Base-by-base conservation (phyloP, 2,329 filamentous ascomycete genomes). In the Tolypocladium amazonense region DNA sequence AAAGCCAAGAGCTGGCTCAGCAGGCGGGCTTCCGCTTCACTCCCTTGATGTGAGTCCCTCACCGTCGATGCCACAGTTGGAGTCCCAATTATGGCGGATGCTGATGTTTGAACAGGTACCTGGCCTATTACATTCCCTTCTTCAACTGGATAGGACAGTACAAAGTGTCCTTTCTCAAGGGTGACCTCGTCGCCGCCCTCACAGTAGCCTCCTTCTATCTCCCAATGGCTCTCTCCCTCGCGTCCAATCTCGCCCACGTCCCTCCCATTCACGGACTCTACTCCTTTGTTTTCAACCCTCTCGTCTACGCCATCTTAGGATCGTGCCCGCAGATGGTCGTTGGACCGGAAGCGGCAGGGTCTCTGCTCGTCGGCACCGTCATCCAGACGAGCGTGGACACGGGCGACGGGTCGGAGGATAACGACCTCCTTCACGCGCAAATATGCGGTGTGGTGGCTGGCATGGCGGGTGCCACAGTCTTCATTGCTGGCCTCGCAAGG, bases 171-270 rank as follows among this genome's bases (percentile, higher is more conserved):
- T 96, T 90, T 73, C 74, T 97, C 56, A 85, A 88, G 66, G 94
- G 94, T 56, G 94, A 99, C 73, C 76, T 97, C 23, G 79, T 96
- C 18, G 88, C 93, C 11, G 92, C 93, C 56, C 73, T 97, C 63
- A 97, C 94, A n/a, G 88, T 99, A 77, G 90, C 93, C n/a, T 96
- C 92, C 33, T 94, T 99, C 77, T 99, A 99, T 73, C 88, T 99
- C 43, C 94, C 94, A 57, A 97, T 99, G 92, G 89, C 92, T 0
- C 82, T 99, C 18, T 97, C 94, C 0, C 88, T 95, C 64, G 92
- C 94, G 59, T 86, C 90, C 47, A 97, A 97, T 70, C 85, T 99
- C 50, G 92, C 89, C 7, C 94, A 97, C 71, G 86, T 97, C 1
- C 92, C 93, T 11, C 89, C 94, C 0, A 92, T 97, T 68, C 93